These are phyloP conservation scores for Picochlorum costavermella DNA, from an alignment of 139 green algal genomes.

Conservation along the genomic window DNA sequence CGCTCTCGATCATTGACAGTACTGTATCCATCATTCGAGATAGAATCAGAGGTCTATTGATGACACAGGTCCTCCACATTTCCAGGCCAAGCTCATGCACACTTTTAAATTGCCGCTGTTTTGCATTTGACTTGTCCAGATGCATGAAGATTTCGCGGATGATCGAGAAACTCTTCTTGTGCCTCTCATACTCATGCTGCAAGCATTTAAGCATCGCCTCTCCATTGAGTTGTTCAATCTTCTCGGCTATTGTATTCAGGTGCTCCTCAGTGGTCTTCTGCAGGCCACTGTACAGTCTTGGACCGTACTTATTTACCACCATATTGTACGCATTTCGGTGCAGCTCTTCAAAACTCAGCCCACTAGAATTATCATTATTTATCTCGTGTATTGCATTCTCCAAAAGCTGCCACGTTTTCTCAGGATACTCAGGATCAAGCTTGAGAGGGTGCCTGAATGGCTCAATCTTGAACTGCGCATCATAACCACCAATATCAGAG, in stretches of 20 bases:
- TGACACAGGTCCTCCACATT: constrained; percentile 84
- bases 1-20: constrained; percentile 53
- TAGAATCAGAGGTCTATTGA: constrained; percentile 58
- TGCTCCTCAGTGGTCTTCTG: constrained; percentile 62
- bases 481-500: too few species aligned
- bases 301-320: constrained; percentile 96
- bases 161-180: constrained; percentile 93
- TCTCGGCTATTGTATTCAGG: constrained; percentile 53
- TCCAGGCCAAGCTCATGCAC: constrained; percentile 89
- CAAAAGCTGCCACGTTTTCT: constrained; percentile 93
- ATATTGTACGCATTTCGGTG: constrained; percentile 99
- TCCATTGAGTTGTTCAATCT: constrained; percentile 63
- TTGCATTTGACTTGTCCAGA: constrained; percentile 95
- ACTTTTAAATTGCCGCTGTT: constrained; percentile 44
- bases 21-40: constrained; percentile 65
- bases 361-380: constrained; percentile 90
- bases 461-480: constrained; percentile 79
- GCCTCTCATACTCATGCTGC: constrained; percentile 75
- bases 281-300: constrained; percentile 84
- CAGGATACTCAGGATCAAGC: constrained; percentile 86
- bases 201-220: constrained; percentile 79
- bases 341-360: constrained; percentile 96
- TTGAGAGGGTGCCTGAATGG: constrained; percentile 88
- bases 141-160: constrained; percentile 99
- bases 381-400: constrained; percentile 94